These are phyloP conservation scores for Stevia rebaudiana DNA, from an alignment of 140 eudicot species.

Conservation along the genomic window DNA sequence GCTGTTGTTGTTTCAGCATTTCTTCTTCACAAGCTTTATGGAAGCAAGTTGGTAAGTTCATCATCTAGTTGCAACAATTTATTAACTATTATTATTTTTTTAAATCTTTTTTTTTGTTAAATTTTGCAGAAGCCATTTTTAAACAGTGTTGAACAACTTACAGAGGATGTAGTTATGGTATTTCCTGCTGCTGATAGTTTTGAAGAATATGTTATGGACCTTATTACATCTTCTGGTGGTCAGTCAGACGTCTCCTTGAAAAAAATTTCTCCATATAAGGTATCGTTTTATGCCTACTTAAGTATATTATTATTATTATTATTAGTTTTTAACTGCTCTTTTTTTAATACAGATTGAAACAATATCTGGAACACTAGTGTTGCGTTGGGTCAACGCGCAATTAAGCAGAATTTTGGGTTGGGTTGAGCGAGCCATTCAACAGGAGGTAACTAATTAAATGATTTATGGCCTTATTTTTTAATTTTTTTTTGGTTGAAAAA, in stretches of 20 bases:
- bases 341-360: slow-evolving; percentile 64
- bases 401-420: slow-evolving; percentile 71
- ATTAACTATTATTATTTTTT: not conserved
- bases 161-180: slow-evolving; percentile 90
- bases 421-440: slow-evolving; percentile 95
- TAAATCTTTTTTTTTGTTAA: slow-evolving; percentile 7
- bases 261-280: slow-evolving; percentile 75
- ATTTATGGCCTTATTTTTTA: slow-evolving; percentile 1
- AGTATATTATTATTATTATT: not conserved
- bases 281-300: slow-evolving; percentile 15
- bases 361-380: slow-evolving; percentile 86
- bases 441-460: slow-evolving; percentile 58
- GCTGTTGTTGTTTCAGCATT: slow-evolving; percentile 78
- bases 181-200: slow-evolving; percentile 96
- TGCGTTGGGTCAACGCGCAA: slow-evolving; percentile 94
- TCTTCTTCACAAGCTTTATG: slow-evolving; percentile 89
- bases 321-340: not conserved
- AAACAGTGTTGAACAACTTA: slow-evolving; percentile 78
- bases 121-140: slow-evolving; percentile 79
- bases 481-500: not conserved
- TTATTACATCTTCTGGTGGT: slow-evolving; percentile 60
- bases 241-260: slow-evolving; percentile 52
- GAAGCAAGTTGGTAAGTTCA: slow-evolving; percentile 74
- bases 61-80: slow-evolving; percentile 13
- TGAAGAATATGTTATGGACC: slow-evolving; percentile 64